A percentile compares a stretch with the other conserved stretches of the same genome.
These are phyloP conservation scores for Corchorus capsularis DNA, from an alignment of 345 rosid genomes.

Conservation along the genomic window DNA sequence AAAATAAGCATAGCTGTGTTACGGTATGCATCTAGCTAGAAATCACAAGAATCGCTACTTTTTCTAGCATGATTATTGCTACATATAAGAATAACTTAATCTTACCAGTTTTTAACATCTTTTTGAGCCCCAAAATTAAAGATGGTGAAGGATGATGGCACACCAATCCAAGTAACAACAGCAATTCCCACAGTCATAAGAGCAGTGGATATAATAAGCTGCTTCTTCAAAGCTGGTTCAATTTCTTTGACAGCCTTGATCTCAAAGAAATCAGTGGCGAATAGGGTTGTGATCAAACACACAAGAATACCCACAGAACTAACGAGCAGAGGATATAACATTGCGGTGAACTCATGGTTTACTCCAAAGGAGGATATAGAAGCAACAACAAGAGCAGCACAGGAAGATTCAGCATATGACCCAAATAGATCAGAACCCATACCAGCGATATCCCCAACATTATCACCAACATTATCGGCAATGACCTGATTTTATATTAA, in stretches of 20 bases:
- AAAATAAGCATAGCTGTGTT: not conserved
- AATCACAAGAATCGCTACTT: not conserved
- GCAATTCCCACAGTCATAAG: conserved; percentile 74
- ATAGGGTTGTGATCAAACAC: conserved; percentile 71
- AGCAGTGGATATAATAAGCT: conserved; percentile 70
- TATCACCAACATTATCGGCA: conserved; percentile 87
- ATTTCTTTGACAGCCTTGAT: conserved; percentile 72
- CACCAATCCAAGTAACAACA: conserved; percentile 52
- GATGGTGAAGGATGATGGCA: conserved; percentile 72
- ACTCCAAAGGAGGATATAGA: conserved; percentile 77
- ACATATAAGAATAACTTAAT: not conserved
- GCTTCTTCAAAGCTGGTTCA: conserved; percentile 69
- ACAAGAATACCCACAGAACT: conserved; percentile 74
- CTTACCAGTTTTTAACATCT: conserved; percentile 72
- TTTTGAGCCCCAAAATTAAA: conserved; percentile 73
- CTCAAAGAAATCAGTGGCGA: conserved; percentile 75
- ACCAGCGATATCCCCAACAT: conserved; percentile 85
- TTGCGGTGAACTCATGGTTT: conserved; percentile 68
- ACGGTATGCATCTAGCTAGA: not conserved
- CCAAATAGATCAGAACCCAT: conserved; percentile 87
- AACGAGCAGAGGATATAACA: conserved; percentile 70
- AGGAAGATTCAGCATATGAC: conserved; percentile 74
- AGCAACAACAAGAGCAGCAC: conserved; percentile 81
- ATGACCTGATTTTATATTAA: conserved; percentile 50
- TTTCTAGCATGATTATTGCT: not conserved